Evolutionary conservation across 2,329 filamentous ascomycete species (phyloP), one percentile per base, ranked within the genome.

Genomic region (Venturia effusa): DNA sequence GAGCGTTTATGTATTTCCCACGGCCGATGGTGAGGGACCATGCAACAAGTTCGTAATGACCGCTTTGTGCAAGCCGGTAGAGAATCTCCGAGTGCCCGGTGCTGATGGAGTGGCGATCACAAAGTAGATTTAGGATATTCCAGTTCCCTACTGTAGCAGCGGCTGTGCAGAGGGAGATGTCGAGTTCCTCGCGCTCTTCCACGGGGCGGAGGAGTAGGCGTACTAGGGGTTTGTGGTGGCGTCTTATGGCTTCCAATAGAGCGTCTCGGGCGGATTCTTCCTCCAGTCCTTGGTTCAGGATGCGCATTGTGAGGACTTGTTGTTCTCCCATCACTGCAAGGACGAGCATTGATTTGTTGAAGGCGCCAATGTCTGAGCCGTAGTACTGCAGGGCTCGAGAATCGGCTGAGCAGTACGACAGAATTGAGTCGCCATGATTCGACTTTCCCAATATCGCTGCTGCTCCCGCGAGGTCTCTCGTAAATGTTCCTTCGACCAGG

Each of bases 281-380:
- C 27, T 59, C 55, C 7, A 59, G 17, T 37, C n/a, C 37, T 2
- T 40, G 55, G n/a, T 40, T 37, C 22, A 59, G 37, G 7, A 59
- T 59, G 37, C 37, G 55, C 32, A 37, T 40, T 22, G 30, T 27
- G 17, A 59, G 37, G 22, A 37, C 7, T 24, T 37, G 19, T 3
- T 32, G 19, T 7, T 40, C 55, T 37, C 55, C 55, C 55, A 59
- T 59, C 11, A 27, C 19, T 5, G 55, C 30, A 22, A 59, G 55
- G n/a, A 59, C 55, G 7, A 59, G 32, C 55, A 59, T 59, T 10
- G 55, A 59, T 27, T 59, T 40, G 30, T 37, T 37, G 32, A 59
- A 59, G 3, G 55, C 55, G n/a, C 55, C 55, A 27, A 37, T 40
- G 8, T 59, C 37, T 22, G 37, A 40, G 3, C 37, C 32, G 13